Percentiles rank a stretch among this genome's conserved stretches.
These are phyloP conservation scores for Penicillium decumbens DNA, from an alignment of 2,329 filamentous ascomycete species.

Conservation along the genomic window DNA sequence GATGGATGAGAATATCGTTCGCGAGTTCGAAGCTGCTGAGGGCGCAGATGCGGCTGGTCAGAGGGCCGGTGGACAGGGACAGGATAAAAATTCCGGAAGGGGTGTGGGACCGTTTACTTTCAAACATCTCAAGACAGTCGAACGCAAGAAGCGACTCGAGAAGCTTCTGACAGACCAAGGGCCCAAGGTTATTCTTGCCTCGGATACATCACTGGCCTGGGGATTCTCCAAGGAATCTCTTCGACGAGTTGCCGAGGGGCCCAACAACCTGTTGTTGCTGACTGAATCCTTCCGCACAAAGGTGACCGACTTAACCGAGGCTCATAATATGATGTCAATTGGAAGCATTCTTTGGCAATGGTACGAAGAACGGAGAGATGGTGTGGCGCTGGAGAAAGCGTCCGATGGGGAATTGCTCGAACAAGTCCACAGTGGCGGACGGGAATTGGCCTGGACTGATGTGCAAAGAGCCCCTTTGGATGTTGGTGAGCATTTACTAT, in stretches of 20 bases:
- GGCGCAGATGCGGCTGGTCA: conserved; percentile 40
- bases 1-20: conserved; percentile 95
- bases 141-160: conserved; percentile 74
- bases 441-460: conserved; percentile 58
- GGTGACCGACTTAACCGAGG: conserved; percentile 16
- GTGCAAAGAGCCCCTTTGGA: conserved; percentile 63
- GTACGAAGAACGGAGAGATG: conserved; percentile 66
- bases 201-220: conserved; percentile 87
- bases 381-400: conserved; percentile 56
- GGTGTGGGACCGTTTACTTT: conserved; percentile 79
- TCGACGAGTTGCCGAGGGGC: conserved; percentile 66
- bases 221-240: conserved; percentile 84
- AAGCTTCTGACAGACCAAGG: conserved; percentile 56
- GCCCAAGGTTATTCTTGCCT: conserved; percentile 77
- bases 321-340: conserved; percentile 51
- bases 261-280: conserved; percentile 77
- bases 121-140: conserved; percentile 74
- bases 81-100: conserved; percentile 40
- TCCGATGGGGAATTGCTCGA: conserved; percentile 57
- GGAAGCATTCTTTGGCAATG: conserved; percentile 74
- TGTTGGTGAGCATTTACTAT: conserved; percentile 70
- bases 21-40: conserved; percentile 72
- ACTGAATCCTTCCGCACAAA: conserved; percentile 60
- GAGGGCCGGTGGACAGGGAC: conserved; percentile 28
- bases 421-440: conserved; percentile 61